These are phyloP conservation scores for Mentha longifolia DNA, from an alignment of 257 asterid species.

Conservation along the genomic window DNA sequence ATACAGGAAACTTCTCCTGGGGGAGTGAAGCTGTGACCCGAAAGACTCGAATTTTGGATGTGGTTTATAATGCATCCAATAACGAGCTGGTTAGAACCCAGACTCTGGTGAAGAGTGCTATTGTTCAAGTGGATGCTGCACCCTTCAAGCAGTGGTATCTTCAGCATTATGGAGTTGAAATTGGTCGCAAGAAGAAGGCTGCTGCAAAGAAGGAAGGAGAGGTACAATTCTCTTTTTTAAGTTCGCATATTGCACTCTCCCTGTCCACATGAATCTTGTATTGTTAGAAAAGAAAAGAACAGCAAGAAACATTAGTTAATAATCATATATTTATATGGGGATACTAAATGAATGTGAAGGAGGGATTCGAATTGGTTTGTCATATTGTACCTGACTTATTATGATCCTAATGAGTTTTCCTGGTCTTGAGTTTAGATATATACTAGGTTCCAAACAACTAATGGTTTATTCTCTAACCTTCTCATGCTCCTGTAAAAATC, in stretches of 20 bases:
- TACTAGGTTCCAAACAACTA: not conserved
- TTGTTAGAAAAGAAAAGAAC: not conserved
- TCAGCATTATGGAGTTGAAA: slow-evolving; percentile 83
- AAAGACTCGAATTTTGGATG: slow-evolving; percentile 74
- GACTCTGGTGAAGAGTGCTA: slow-evolving; percentile 75
- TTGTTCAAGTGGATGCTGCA: slow-evolving; percentile 80
- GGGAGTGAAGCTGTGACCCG: slow-evolving; percentile 77
- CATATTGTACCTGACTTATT: not conserved
- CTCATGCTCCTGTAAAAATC: not conserved
- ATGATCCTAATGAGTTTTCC: not conserved
- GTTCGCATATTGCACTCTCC: not conserved
- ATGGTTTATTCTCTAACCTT: not conserved
- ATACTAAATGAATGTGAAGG: too few relatives aligned
- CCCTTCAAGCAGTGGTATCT: slow-evolving; percentile 86
- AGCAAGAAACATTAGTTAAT: not conserved
- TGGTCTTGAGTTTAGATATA: too few relatives aligned
- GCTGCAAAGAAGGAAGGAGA: slow-evolving; percentile 71
- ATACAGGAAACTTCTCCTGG: slow-evolving; percentile 74
- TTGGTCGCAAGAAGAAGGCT: slow-evolving; percentile 76
- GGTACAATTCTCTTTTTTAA: slow-evolving; percentile 30
- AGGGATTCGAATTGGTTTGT: too few relatives aligned
- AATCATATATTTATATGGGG: not conserved
- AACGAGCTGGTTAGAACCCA: slow-evolving; percentile 82
- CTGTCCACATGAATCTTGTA: not conserved
- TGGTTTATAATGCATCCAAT: slow-evolving; percentile 74